Evolutionary conservation across 2,329 filamentous ascomycete genomes (phyloP), one percentile per base, ranked within the genome.

Genomic region (Xylaria digitata): DNA sequence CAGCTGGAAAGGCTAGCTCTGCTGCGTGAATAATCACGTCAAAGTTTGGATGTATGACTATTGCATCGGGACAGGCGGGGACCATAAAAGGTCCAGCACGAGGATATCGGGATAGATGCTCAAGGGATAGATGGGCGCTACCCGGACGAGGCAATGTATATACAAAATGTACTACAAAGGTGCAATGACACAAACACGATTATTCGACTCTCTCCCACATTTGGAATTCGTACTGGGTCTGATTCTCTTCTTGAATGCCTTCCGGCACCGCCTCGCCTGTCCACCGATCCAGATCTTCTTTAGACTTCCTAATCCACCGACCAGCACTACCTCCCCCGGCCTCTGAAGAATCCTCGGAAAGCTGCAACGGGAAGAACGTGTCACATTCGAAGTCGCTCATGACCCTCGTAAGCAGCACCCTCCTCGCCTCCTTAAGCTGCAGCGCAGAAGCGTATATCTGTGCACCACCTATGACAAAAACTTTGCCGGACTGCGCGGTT

Each of bases 391-490:
- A 95, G 54, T 92, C 90, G 3, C 80, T 82, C 70, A 85, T 75
- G 42, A 96, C 86, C 70, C 87, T 85, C 57, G 92, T 96, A 70
- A 95, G 81, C 67, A 96, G 79, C 61, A 96, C 85, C 46, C 89
- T 82, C 73, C 82, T 85, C 48, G 89, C 83, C 77, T 88, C 84
- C 48, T 79, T 76, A 64, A 88, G 74, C 72, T 81, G 77, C 75
- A 98, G 82, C 15, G 93, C 90, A 23, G 89, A 86, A 45, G 82
- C 83, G 80, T 98, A 99, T 71, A 98, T 90, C 81, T 94, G 91
- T 63, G 89, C 92, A 4, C 96, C 96, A 26, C 96, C 96, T 74
- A 99, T 97, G 49, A 98, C 87, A 79, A 94, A 98, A 3, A 93
- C 85, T 72, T 87, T 86, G 8, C 84, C 86, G 40, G 89, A 73